Evolutionary conservation across 2,329 filamentous ascomycete species (phyloP).

Genomic region (Talaromyces verruculosus): DNA sequence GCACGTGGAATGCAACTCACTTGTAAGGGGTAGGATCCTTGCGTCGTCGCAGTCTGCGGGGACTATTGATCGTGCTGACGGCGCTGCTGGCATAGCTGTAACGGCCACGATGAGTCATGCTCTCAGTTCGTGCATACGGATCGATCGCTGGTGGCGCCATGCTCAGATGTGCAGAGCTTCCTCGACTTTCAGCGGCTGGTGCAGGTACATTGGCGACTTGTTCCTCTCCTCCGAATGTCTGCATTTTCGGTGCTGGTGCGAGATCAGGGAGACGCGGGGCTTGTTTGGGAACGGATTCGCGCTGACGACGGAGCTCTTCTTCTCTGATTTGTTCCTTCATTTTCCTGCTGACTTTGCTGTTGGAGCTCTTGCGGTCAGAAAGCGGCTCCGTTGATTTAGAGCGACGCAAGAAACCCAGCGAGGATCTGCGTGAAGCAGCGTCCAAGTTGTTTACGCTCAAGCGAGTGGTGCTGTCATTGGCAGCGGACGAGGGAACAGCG

Average conservation of each 20-base stretch:
- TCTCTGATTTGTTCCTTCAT: slow-evolving; percentile 44
- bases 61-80: slow-evolving; percentile 88
- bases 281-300: slow-evolving; percentile 58
- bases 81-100: slow-evolving; percentile 95
- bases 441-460: slow-evolving; percentile 23
- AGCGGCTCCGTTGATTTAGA: slow-evolving; percentile 66
- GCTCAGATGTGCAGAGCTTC: slow-evolving; percentile 56
- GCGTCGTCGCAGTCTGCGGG: slow-evolving; percentile 83
- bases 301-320: slow-evolving; percentile 56
- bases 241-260: slow-evolving; percentile 50
- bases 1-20: slow-evolving; percentile 56
- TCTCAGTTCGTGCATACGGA: slow-evolving; percentile 80
- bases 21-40: slow-evolving; percentile 99
- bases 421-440: slow-evolving; percentile 46
- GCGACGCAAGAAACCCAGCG: slow-evolving; percentile 62
- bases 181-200: slow-evolving; percentile 44
- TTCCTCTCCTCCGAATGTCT: slow-evolving; percentile 62
- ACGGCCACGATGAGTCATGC: slow-evolving; percentile 93
- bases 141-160: slow-evolving; percentile 49
- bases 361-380: slow-evolving; percentile 51
- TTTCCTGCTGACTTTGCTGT: slow-evolving; percentile 36
- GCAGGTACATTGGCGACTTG: slow-evolving; percentile 51
- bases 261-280: slow-evolving; percentile 57
- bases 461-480: slow-evolving; percentile 14
- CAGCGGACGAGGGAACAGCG: neutral